phyloP scores from a whole-genome alignment of 805 yeast species.

The Wickerhamiella australiensis region DNA sequence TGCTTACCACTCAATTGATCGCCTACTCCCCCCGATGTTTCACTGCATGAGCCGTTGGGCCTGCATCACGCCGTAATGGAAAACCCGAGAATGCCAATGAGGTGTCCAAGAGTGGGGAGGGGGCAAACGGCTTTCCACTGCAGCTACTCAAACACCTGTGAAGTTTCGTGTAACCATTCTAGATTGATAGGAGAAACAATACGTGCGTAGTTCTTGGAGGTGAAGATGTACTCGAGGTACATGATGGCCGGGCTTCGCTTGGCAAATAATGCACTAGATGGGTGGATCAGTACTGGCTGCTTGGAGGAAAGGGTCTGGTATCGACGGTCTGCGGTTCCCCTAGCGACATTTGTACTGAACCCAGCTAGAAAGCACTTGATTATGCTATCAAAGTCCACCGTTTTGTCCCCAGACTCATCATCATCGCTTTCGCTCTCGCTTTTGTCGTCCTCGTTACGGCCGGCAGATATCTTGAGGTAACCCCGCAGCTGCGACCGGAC shows the following conservation, averaged over 20 bases:
- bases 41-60: background rate
- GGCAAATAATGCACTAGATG: slow-evolving; percentile 80
- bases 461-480: slow-evolving; percentile 42
- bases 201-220: slow-evolving; percentile 86
- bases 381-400: slow-evolving; percentile 29
- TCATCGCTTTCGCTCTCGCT: slow-evolving; percentile 25
- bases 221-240: slow-evolving; percentile 90
- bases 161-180: slow-evolving; percentile 47
- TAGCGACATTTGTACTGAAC: slow-evolving; percentile 76
- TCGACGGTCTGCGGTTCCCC: slow-evolving; percentile 89
- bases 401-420: slow-evolving; percentile 27
- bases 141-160: background rate
- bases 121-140: background rate
- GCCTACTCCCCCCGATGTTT: background rate
- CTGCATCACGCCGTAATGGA: background rate
- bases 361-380: slow-evolving; percentile 76
- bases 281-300: slow-evolving; percentile 78
- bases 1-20: background rate
- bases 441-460: slow-evolving; percentile 24
- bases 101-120: no score
- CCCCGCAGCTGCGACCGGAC: slow-evolving; percentile 64
- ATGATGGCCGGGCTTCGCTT: slow-evolving; percentile 70
- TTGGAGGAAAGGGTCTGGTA: slow-evolving; percentile 71
- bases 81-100: no score
- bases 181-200: slow-evolving; percentile 71